Evolutionary conservation across 2,329 filamentous ascomycete genomes (phyloP).

Genomic region (Apiospora sp.): DNA sequence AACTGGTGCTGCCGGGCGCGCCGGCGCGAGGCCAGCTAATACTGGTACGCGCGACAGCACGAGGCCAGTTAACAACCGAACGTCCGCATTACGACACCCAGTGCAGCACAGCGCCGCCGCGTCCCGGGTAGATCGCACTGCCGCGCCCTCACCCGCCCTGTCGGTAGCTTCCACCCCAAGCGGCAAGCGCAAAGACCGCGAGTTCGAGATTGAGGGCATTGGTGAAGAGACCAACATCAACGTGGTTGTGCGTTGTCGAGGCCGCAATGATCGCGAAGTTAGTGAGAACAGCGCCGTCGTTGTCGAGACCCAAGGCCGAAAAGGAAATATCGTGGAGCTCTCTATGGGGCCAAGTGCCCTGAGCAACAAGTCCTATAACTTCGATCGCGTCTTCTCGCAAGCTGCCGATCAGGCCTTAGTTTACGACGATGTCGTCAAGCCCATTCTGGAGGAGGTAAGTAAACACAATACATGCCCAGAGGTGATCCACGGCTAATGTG

Average conservation of each 20-base stretch:
- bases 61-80: constrained; percentile 19
- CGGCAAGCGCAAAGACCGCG: constrained; percentile 85
- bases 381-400: constrained; percentile 96
- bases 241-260: constrained; percentile 93
- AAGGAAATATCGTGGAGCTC: constrained; percentile 82
- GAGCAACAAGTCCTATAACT: constrained; percentile 95
- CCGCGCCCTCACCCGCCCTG: constrained; percentile 73
- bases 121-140: constrained; percentile 46
- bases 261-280: constrained; percentile 90
- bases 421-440: constrained; percentile 93
- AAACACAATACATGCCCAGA: background rate
- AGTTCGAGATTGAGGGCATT: constrained; percentile 74
- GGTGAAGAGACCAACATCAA: constrained; percentile 95
- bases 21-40: constrained; percentile 31
- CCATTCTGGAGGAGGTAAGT: constrained; percentile 88
- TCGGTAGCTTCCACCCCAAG: constrained; percentile 70
- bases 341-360: constrained; percentile 92
- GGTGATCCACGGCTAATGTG: constrained; percentile 1
- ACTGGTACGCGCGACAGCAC: constrained; percentile 28
- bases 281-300: constrained; percentile 95
- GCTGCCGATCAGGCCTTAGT: constrained; percentile 94
- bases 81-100: constrained; percentile 24
- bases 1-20: constrained; percentile 33
- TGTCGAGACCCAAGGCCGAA: constrained; percentile 85
- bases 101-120: constrained; percentile 27